phyloP scores from a whole-genome alignment of 2,329 filamentous ascomycete genomes.

The Xylaria sp. region DNA sequence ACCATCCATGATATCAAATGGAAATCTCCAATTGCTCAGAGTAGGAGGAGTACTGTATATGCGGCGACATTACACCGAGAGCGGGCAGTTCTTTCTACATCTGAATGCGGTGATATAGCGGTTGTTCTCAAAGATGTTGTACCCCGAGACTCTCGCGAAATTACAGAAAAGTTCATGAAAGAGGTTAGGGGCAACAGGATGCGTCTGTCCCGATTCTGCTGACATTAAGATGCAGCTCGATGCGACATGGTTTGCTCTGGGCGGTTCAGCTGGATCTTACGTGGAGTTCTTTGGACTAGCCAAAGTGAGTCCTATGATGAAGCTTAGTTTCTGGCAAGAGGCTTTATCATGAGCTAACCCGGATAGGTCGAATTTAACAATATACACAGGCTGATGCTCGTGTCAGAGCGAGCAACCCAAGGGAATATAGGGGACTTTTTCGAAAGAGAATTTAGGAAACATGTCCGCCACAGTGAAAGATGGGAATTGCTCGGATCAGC shows the following conservation, averaged over 20 bases:
- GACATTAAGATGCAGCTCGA: not conserved
- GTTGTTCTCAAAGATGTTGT: conserved; percentile 8
- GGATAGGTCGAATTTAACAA: conserved; percentile 1
- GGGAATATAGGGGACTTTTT: conserved; percentile 8
- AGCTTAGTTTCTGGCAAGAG: not conserved
- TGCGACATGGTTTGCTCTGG: conserved; percentile 13
- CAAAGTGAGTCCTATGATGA: not conserved
- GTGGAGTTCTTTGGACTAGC: conserved; percentile 8
- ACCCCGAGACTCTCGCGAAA: not conserved
- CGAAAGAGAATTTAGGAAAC: conserved; percentile 1
- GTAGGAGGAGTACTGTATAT: conserved; percentile 3
- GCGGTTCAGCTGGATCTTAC: not conserved
- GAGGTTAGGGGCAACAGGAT: not conserved
- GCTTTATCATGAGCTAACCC: not conserved
- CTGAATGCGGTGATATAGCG: not conserved
- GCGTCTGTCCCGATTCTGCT: not conserved
- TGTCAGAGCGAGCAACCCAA: conserved; percentile 6
- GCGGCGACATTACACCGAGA: not conserved
- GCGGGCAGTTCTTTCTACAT: conserved; percentile 7
- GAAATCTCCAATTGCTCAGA: conserved; percentile 10
- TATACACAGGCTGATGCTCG: not conserved
- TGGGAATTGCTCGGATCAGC: not conserved
- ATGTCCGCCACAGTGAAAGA: not conserved
- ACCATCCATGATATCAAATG: conserved; percentile 5
- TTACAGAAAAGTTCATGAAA: conserved; percentile 10